Percentiles rank a stretch among this genome's conserved stretches.
Evolutionary conservation across 2,329 filamentous ascomycete species (phyloP).

Genomic region (Trichoderma sp.): DNA sequence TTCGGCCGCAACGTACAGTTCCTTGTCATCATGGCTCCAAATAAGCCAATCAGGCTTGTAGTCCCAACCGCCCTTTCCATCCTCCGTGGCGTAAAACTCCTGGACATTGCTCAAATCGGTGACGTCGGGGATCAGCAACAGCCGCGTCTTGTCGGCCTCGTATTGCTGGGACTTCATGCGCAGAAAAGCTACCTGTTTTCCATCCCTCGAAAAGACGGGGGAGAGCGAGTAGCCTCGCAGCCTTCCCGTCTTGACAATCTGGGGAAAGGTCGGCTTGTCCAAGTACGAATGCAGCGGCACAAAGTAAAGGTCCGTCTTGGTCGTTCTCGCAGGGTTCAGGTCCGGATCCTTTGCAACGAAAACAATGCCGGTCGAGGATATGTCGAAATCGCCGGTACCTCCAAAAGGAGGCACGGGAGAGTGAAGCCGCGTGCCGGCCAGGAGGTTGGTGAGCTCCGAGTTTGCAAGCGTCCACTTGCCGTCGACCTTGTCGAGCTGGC

Average conservation of each 20-base stretch:
- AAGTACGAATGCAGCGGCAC: constrained; percentile 65
- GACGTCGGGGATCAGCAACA: constrained; percentile 67
- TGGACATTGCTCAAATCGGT: constrained; percentile 58
- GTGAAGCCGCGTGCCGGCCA: constrained; percentile 61
- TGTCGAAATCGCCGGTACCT: constrained; percentile 77
- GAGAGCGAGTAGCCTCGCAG: constrained; percentile 65
- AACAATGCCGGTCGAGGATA: constrained; percentile 64
- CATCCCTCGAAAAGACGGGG: constrained; percentile 75
- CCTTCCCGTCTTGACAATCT: constrained; percentile 56
- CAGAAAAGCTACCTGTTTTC: constrained; percentile 71
- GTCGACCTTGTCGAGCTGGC: constrained; percentile 55
- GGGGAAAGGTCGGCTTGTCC: constrained; percentile 54
- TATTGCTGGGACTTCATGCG: constrained; percentile 78
- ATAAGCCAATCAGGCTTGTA: constrained; percentile 57
- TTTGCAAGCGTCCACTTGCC: constrained; percentile 47
- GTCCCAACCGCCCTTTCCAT: constrained; percentile 67
- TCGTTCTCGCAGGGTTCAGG: constrained; percentile 71
- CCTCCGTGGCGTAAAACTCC: constrained; percentile 63
- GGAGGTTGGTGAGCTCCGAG: constrained; percentile 61
- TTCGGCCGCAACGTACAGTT: constrained; percentile 74
- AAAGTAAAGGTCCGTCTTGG: constrained; percentile 80
- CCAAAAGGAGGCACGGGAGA: constrained; percentile 78
- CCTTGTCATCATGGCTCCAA: constrained; percentile 62
- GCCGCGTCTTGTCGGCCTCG: constrained; percentile 71
- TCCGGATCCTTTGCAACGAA: constrained; percentile 77